Evolutionary conservation across 306 rosid genomes (phyloP), one percentile per base, ranked within the genome.

Genomic region (Mimosa bimucronata): DNA sequence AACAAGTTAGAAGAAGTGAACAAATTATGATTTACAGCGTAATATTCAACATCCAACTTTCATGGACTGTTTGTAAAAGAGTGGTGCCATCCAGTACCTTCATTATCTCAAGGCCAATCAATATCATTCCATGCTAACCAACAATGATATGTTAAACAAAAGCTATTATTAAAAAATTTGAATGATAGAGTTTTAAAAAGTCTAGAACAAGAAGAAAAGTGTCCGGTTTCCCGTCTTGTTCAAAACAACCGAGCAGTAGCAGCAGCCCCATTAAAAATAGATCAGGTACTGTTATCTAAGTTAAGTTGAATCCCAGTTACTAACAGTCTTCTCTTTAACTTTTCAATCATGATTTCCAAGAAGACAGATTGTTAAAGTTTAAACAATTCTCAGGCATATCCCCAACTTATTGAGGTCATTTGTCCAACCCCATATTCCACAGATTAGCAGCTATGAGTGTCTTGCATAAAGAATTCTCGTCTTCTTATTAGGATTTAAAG

Each of bases 341-440:
- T 41, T 66, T 57, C 44, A 83, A 42, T 78, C 50, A 55, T 8
- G 66, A 73, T 66, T 45, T 29, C 66, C 53, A 45, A 61, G 83
- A 60, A 73, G 53, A 37, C 44, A 16, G 45, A 28, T 31, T 16
- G 7, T 37, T 45, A 13, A 45, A 80, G 18, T 26, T 25, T 37
- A 34, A 21, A 80, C 45, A 34, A 37, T 58, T 67, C 40, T 79
- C 26, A 79, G 73, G 41, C 50, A 69, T 62, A 66, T 46, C 66
- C 69, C 68, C 34, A 72, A 53, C 44, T 73, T 13, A 53, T 29
- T 31, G 30, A 50, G 19, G 45, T 53, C 50, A 11, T 48, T 25
- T 74, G 41, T 37, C 61, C 50, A 53, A 18, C 26, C 42, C 37
- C 29, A 31, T 66, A 53, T 53, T 28, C 28, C 0, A 50, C 45